Base-by-base conservation (phyloP, 306 rosid genomes). In the Arachis hypogaea region DNA sequence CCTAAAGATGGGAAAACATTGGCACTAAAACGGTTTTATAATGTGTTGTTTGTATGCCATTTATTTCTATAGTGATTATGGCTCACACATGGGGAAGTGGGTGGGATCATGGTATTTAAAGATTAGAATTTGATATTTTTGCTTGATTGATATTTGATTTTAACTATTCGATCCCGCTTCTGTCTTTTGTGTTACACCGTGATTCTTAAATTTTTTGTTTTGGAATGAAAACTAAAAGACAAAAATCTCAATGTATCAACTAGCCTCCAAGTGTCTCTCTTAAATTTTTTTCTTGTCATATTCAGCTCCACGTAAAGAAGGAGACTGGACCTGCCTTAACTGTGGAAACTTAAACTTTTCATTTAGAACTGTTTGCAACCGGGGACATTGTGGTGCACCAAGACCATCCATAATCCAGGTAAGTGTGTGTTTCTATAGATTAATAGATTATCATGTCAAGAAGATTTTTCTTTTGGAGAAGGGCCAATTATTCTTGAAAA, bases 261-360 rank as follows among this genome's bases (percentile, higher is more conserved):
- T 45, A 65, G 6, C 11, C 30, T 9, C 3, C 7, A 6, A 16
- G 3, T 63, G 38, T 16, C 52, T 43, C 33, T 38, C 44, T 59
- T 30, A 11, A 16, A 43, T 59, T 43, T 43, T 33, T 29, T 30
- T 56, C 51, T 66, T 71, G 62, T 76, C 11, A 51, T 78, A 44
- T 69, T 65, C 74, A 86, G 89, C 72, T 72, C 41, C 78, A 0
- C 84, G 76, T 11, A 78, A 58, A 52, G 85, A 83, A 22, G 89
- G 89, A 78, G 87, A 86, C 45, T 86, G 90, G 90, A 83, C 70
- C 29, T 83, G 90, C 68, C 73, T 60, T 22, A 77, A 55, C 47
- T 83, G 90, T 72, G 85, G 90, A 14, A 83, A 86, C 64, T 47
- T 86, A 4, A 86, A 86, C 76, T 86, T 86, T 22, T 76, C 85